A percentile compares a stretch with the other conserved stretches of the same genome.
Evolutionary conservation across 2,329 filamentous ascomycete genomes (phyloP).

Genomic region (Reticulascus tulasneorum): DNA sequence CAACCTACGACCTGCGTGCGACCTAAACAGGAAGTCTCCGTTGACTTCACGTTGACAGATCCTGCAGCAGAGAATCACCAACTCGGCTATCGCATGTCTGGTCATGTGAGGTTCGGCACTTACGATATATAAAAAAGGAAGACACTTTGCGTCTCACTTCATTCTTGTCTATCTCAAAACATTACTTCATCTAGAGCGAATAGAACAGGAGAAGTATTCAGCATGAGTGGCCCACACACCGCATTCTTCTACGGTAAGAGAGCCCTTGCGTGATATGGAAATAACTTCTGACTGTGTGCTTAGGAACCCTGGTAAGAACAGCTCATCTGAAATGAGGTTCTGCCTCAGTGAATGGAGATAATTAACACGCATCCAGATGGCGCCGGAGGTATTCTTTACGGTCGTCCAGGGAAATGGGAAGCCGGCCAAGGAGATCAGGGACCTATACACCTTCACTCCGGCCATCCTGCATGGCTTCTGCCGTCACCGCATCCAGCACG

Average conservation of each 20-base stretch:
- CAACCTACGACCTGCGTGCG: too few species aligned
- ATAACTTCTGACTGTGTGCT: slow-evolving; percentile 1
- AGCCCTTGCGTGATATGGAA: not conserved
- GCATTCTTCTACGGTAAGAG: slow-evolving; percentile 57
- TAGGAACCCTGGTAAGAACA: slow-evolving; percentile 31
- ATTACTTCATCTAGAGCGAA: too few species aligned
- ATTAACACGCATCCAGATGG: slow-evolving; percentile 53
- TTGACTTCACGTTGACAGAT: too few species aligned
- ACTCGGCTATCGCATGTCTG: too few species aligned
- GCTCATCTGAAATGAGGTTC: not conserved
- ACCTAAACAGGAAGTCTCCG: too few species aligned
- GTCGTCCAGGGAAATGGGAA: slow-evolving; percentile 66
- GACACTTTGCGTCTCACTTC: too few species aligned
- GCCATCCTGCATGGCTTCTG: slow-evolving; percentile 72
- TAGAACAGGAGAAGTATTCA: slow-evolving; percentile 7
- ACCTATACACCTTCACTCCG: slow-evolving; percentile 62
- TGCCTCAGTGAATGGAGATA: slow-evolving; percentile 15
- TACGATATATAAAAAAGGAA: too few species aligned
- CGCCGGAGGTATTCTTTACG: slow-evolving; percentile 78
- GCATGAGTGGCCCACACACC: slow-evolving; percentile 38
- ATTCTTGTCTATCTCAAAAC: too few species aligned
- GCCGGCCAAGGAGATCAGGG: slow-evolving; percentile 43
- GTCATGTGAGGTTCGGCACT: too few species aligned
- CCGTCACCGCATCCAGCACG: slow-evolving; percentile 62
- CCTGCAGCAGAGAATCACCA: too few species aligned